A percentile compares a stretch with the other conserved stretches of the same genome.
Evolutionary conservation across 768 basidiomycete genomes (phyloP).

Genomic region (Russula earlei): DNA sequence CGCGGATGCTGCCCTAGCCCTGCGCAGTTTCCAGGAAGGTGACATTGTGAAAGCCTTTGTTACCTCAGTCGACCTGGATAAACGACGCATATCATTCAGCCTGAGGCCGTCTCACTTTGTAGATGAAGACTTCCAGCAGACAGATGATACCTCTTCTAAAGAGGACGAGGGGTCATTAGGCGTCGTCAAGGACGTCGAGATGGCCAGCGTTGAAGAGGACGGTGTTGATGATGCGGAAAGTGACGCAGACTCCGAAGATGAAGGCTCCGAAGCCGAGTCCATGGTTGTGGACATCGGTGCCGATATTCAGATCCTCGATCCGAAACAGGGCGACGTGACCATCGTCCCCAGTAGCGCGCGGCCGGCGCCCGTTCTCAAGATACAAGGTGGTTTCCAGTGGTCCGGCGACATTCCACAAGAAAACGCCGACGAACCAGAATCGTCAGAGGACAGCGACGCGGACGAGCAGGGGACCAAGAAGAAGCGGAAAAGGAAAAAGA

Average conservation of each 20-base stretch:
- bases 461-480: slow-evolving; percentile 41
- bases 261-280: slow-evolving; percentile 20
- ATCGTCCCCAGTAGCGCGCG: background rate
- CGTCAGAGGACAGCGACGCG: slow-evolving; percentile 40
- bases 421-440: slow-evolving; percentile 35
- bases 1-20: slow-evolving; percentile 67
- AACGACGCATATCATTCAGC: slow-evolving; percentile 70
- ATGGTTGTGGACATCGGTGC: slow-evolving; percentile 40
- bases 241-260: slow-evolving; percentile 16
- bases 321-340: background rate
- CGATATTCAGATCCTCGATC: background rate
- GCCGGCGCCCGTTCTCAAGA: slow-evolving; percentile 34
- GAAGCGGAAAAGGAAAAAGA: slow-evolving; percentile 59
- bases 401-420: slow-evolving; percentile 31
- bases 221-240: background rate
- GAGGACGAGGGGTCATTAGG: slow-evolving; percentile 26
- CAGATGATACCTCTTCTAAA: slow-evolving; percentile 28
- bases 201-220: slow-evolving; percentile 24
- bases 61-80: slow-evolving; percentile 61
- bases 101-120: slow-evolving; percentile 84
- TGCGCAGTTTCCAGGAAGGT: slow-evolving; percentile 77
- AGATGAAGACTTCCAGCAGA: slow-evolving; percentile 48
- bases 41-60: slow-evolving; percentile 79
- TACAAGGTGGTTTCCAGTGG: slow-evolving; percentile 68
- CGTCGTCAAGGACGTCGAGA: slow-evolving; percentile 27